Evolutionary conservation across 352 stramenopile genomes (phyloP), one percentile per base, ranked within the genome.

Genomic region (Phytophthora tentaculata): DNA sequence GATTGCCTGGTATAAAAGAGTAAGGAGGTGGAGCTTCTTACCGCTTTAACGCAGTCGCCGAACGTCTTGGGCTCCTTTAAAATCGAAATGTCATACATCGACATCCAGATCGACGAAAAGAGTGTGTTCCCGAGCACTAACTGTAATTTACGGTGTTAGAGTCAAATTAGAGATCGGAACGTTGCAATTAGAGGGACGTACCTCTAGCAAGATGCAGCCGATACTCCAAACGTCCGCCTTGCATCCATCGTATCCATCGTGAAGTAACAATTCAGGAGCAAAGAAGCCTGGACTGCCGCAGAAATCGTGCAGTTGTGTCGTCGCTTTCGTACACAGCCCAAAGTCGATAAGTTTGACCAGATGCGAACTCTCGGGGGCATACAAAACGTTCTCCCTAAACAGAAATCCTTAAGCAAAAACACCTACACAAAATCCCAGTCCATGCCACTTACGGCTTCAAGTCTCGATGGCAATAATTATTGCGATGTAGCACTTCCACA

Each of bases 61-160:
- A 95, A 96, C 32, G 72, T 69, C 3, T 54, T 44, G 26, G 72
- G 83, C 56, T 96, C 79, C 51, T 90, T 82, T 43, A 97, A 73
- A 13, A 83, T 77, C 1, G 95, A 81, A 45, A 95, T 65, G 3
- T 91, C 81, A 66, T 95, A 95, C 63, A 86, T 87, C 9, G 69
- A 57, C 86, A 97, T 95, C 91, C 91, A 97, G 2, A 94, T 71
- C 47, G 85, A 67, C n/a, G 83, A 84, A 56, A 97, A 97, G 43
- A 79, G 58, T 5, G 79, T 66, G 50, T 96, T 92, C 2, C 91
- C 91, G 0, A 96, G 58, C 13, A 91, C 67, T 10, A 97, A 64
- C 84, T 97, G 47, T 13, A 2, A 14, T 14, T 13, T 6, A 43
- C 10, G 10, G 61, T 26, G n/a, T 64, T 7, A 61, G 44, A 32